Conservation (phyloP, 2,329 filamentous ascomycete genomes). For the Hypoxylon sp. region DNA sequence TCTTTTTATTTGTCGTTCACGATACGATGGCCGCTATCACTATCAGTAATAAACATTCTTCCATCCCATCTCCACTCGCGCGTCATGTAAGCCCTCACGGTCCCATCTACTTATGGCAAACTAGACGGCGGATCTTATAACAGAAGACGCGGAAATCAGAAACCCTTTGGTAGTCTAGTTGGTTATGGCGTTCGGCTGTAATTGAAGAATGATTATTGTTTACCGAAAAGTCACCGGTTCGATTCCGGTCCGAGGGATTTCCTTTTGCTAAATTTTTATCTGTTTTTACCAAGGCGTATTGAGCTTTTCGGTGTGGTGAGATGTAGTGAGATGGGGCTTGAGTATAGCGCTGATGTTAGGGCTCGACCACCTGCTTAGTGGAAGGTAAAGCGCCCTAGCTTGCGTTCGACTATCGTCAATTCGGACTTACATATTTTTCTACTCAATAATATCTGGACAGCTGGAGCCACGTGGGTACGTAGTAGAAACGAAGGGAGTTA, state of each 20-base stretch:
- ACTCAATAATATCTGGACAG: not conserved
- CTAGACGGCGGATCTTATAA: too few relatives aligned
- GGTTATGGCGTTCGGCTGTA: constrained; percentile 35
- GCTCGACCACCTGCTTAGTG: constrained; percentile 1
- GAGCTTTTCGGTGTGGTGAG: not conserved
- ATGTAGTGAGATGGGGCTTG: constrained; percentile 3
- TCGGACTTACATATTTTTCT: not conserved
- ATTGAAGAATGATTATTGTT: constrained; percentile 28
- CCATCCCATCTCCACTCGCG: too few relatives aligned
- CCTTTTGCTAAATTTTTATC: not conserved
- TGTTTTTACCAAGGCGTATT: not conserved
- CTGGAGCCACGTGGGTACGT: too few relatives aligned
- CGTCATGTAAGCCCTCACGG: too few relatives aligned
- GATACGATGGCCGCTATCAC: too few relatives aligned
- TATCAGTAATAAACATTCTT: too few relatives aligned
- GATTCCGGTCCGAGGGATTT: constrained; percentile 35
- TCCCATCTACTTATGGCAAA: too few relatives aligned
- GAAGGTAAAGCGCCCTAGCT: not conserved
- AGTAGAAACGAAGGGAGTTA: too few relatives aligned
- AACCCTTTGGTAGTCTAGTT: constrained; percentile 36
- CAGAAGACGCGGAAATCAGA: too few relatives aligned
- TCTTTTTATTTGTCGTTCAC: too few relatives aligned
- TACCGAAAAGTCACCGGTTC: constrained; percentile 36
- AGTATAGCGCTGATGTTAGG: constrained; percentile 3
- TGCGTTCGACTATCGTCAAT: not conserved